phyloP scores from a whole-genome alignment of 768 basidiomycete genomes.

The Nevesoporus exiguus region DNA sequence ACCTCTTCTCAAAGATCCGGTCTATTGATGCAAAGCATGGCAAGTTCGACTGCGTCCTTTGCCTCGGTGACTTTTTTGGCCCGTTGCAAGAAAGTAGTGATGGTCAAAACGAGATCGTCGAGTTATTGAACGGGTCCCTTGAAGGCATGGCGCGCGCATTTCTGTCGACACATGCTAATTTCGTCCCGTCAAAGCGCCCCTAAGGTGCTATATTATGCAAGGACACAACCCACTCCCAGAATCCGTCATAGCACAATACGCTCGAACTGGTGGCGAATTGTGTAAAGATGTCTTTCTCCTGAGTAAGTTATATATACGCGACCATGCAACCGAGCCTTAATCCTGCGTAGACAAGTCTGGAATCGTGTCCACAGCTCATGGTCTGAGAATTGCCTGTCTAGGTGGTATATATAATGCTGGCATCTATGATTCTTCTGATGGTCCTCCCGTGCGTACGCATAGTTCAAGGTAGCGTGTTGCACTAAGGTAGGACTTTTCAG shows the following conservation, averaged over 20 bases:
- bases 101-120: constrained; percentile 49
- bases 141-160: constrained; percentile 46
- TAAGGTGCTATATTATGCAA: constrained; percentile 92
- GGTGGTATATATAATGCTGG: constrained; percentile 71
- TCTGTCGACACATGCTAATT: constrained; percentile 6
- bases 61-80: constrained; percentile 85
- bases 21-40: constrained; percentile 89
- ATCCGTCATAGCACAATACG: constrained; percentile 69
- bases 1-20: constrained; percentile 78
- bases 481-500: constrained; percentile 34
- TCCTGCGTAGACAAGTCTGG: constrained; percentile 70
- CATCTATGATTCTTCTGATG: constrained; percentile 55
- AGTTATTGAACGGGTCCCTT: constrained; percentile 64
- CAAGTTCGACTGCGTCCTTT: constrained; percentile 82
- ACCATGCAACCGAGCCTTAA: constrained; percentile 1
- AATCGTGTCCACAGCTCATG: constrained; percentile 72
- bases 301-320: constrained; percentile 48
- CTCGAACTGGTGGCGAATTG: constrained; percentile 73
- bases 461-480: neutral
- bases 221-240: constrained; percentile 75
- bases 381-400: constrained; percentile 80
- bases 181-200: constrained; percentile 54
- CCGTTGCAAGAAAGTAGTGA: constrained; percentile 36
- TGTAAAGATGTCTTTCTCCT: constrained; percentile 81
- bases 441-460: constrained; percentile 53